Conservation (phyloP, 306 rosid species). For the Cucurbita maxima region DNA sequence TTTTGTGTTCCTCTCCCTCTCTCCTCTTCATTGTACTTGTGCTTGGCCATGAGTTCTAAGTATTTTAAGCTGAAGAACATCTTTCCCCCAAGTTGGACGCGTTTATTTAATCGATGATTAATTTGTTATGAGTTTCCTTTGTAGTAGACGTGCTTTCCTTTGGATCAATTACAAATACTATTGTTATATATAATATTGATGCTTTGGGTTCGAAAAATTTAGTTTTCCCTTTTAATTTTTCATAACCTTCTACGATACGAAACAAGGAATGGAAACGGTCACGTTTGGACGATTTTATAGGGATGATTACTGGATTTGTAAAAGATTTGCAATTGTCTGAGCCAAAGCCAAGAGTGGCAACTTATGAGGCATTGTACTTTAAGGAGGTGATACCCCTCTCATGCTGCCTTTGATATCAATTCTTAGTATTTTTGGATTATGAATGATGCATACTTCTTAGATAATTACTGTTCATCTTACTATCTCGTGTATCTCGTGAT, state of each 20-base stretch:
- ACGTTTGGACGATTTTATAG: slow-evolving; percentile 49
- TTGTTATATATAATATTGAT: not conserved
- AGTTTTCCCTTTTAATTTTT: not conserved
- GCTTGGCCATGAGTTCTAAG: not conserved
- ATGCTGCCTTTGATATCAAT: slow-evolving; percentile 14
- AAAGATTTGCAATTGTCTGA: slow-evolving; percentile 54
- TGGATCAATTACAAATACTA: too few relatives aligned
- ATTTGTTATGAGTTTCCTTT: too few relatives aligned
- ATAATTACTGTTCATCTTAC: not conserved
- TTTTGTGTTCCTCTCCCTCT: not conserved
- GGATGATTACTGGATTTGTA: slow-evolving; percentile 48
- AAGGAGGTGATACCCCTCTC: slow-evolving; percentile 22
- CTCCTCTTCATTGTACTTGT: not conserved
- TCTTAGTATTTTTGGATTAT: too few relatives aligned
- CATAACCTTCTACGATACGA: not conserved
- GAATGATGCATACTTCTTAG: not conserved
- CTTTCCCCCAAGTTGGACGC: not conserved
- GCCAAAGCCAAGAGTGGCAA: slow-evolving; percentile 56
- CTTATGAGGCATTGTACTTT: slow-evolving; percentile 46
- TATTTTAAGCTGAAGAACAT: not conserved
- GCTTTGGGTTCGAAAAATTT: not conserved
- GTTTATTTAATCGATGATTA: too few relatives aligned
- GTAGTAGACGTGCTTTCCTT: too few relatives aligned
- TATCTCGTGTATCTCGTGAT: too few relatives aligned
- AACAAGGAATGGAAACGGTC: slow-evolving; percentile 58